phyloP scores from a whole-genome alignment of 2,329 filamentous ascomycete genomes.

The Gyromitra esculenta region DNA sequence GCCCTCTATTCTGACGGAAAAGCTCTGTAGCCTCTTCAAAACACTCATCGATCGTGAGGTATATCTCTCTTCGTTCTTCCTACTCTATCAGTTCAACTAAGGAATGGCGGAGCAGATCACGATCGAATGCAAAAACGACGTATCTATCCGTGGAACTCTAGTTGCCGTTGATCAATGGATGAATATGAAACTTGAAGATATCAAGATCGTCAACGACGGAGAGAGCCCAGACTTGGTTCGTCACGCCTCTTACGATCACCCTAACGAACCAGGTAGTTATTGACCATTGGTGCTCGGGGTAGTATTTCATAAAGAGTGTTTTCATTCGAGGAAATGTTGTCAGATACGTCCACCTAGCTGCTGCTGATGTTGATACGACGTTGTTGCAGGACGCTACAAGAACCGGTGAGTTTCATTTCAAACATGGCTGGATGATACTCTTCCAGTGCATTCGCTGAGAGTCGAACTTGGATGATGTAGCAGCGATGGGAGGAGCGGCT shows the following conservation, averaged over 20 bases:
- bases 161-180: slow-evolving; percentile 98
- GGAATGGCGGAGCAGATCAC: slow-evolving; percentile 77
- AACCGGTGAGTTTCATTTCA: not conserved
- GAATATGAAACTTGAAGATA: slow-evolving; percentile 97
- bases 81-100: not conserved
- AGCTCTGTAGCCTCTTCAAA: slow-evolving; percentile 82
- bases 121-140: slow-evolving; percentile 98
- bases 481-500: not conserved
- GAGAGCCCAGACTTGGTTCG: slow-evolving; percentile 90
- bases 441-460: not conserved
- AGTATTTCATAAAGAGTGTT: slow-evolving; percentile 19
- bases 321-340: slow-evolving; percentile 25
- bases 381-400: slow-evolving; percentile 25
- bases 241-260: not conserved
- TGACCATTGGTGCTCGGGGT: not conserved
- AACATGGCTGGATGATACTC: no score
- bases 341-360: slow-evolving; percentile 27
- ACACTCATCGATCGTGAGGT: slow-evolving; percentile 78
- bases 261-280: no score
- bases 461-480: not conserved
- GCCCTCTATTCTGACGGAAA: not conserved
- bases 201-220: slow-evolving; percentile 87
- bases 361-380: not conserved
- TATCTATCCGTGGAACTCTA: slow-evolving; percentile 90
- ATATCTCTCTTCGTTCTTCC: not conserved